phyloP scores from a whole-genome alignment of 1,284 basidiomycete genomes.

The Sanghuangporus sanghuang region DNA sequence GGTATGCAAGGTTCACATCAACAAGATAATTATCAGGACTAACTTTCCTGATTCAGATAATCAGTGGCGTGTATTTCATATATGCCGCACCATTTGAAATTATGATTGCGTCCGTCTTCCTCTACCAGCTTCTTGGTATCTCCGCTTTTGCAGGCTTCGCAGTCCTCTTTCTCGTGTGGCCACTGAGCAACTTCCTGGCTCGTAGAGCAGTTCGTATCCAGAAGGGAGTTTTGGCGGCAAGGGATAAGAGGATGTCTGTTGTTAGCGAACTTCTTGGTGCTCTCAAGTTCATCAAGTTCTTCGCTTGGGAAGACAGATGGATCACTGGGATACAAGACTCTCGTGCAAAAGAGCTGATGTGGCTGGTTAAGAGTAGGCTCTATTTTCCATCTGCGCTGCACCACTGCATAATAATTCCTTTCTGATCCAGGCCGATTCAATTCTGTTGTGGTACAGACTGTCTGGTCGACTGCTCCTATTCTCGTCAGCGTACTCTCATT shows the following conservation, averaged over 20 bases:
- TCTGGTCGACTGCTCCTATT: constrained; percentile 66
- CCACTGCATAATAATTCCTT: background rate
- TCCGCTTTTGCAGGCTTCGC: constrained; percentile 83
- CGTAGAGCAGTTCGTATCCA: constrained; percentile 64
- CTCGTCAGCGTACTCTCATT: constrained; percentile 68
- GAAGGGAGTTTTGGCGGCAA: constrained; percentile 64
- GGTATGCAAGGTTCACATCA: constrained; percentile 40
- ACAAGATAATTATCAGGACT: background rate
- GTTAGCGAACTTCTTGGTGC: constrained; percentile 82
- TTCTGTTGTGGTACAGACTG: constrained; percentile 52
- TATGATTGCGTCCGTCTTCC: constrained; percentile 65
- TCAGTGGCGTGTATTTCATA: background rate
- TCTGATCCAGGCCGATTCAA: constrained; percentile 39
- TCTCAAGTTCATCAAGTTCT: constrained; percentile 85
- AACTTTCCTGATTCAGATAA: constrained; percentile 2
- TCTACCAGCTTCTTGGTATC: constrained; percentile 81
- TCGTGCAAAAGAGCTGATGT: constrained; percentile 57
- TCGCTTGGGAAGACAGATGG: constrained; percentile 79
- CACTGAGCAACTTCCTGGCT: constrained; percentile 64
- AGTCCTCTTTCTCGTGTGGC: constrained; percentile 71
- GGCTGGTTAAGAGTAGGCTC: constrained; percentile 61
- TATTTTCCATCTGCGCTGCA: background rate
- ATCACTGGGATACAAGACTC: constrained; percentile 54
- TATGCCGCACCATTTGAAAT: constrained; percentile 45
- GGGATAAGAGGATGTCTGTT: constrained; percentile 82